A percentile compares a stretch with the other conserved stretches of the same genome.
These are phyloP conservation scores for Dictyophora rubrovolvata DNA, from an alignment of 768 basidiomycete genomes.

Conservation along the genomic window DNA sequence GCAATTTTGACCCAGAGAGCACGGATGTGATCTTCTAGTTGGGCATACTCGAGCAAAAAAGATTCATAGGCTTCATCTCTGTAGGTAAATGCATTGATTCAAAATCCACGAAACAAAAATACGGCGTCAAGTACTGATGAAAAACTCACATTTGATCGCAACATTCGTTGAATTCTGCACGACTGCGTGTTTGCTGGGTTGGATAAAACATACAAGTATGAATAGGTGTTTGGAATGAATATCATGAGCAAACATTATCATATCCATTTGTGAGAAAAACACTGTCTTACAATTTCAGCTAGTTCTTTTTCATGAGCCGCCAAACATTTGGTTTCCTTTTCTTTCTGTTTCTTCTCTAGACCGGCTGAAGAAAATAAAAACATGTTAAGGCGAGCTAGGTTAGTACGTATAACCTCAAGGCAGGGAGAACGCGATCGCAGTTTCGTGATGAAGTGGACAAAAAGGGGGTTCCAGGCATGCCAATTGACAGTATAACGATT, in stretches of 20 bases:
- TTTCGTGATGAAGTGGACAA: too few relatives aligned
- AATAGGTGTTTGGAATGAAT: too few relatives aligned
- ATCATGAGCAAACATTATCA: not conserved
- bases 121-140: not conserved
- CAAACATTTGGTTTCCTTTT: not conserved
- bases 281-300: not conserved
- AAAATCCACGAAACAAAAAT: not conserved
- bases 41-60: not conserved
- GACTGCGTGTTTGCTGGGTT: not conserved
- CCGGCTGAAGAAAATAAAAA: too few relatives aligned
- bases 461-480: too few relatives aligned
- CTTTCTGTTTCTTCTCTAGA: constrained; percentile 1
- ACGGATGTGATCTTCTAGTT: constrained; percentile 4
- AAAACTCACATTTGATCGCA: constrained; percentile 5
- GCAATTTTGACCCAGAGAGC: constrained; percentile 1
- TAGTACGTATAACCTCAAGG: too few relatives aligned
- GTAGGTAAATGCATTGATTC: not conserved
- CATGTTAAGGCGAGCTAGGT: too few relatives aligned
- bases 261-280: not conserved
- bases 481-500: too few relatives aligned
- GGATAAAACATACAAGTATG: too few relatives aligned
- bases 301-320: not conserved
- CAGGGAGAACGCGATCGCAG: too few relatives aligned
- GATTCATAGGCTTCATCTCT: not conserved
- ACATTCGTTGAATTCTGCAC: not conserved